A percentile compares a stretch with the other conserved stretches of the same genome.
Conservation (phyloP, 208 protist species). For the Leishmania martiniquensis region DNA sequence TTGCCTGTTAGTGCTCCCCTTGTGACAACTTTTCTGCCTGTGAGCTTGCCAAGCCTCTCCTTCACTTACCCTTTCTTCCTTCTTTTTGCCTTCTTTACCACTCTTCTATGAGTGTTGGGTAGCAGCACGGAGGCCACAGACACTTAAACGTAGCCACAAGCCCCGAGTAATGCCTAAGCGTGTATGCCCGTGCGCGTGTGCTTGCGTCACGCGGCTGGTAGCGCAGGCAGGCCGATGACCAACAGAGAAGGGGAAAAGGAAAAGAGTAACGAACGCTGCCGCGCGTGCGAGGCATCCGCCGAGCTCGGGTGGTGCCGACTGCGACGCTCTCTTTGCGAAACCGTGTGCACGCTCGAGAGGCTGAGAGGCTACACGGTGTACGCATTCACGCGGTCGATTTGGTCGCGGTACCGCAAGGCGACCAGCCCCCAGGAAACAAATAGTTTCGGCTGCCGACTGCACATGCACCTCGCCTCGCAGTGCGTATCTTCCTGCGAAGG, state of each 20-base stretch:
- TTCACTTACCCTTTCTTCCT: background rate
- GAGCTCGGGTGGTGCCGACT: background rate
- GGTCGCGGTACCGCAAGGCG: background rate
- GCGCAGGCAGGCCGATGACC: background rate
- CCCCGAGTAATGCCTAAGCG: background rate
- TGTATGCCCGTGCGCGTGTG: background rate
- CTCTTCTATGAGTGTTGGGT: background rate
- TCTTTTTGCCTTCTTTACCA: background rate
- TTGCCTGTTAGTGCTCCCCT: background rate
- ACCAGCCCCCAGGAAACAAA: background rate
- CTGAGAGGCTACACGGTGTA: background rate
- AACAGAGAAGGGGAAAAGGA: background rate
- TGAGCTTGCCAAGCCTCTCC: background rate
- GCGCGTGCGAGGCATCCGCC: background rate
- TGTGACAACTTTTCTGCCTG: background rate
- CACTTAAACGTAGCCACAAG: background rate
- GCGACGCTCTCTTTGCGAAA: background rate
- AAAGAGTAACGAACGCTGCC: background rate
- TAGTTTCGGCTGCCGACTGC: background rate
- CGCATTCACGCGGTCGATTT: background rate
- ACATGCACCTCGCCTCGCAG: background rate
- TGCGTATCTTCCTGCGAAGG: background rate
- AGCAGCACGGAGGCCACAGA: background rate
- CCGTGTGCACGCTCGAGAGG: too few relatives aligned
- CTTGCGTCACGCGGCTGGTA: background rate